Evolutionary conservation across 768 basidiomycete genomes (phyloP), one percentile per base, ranked within the genome.

Genomic region (Trametes maxima): DNA sequence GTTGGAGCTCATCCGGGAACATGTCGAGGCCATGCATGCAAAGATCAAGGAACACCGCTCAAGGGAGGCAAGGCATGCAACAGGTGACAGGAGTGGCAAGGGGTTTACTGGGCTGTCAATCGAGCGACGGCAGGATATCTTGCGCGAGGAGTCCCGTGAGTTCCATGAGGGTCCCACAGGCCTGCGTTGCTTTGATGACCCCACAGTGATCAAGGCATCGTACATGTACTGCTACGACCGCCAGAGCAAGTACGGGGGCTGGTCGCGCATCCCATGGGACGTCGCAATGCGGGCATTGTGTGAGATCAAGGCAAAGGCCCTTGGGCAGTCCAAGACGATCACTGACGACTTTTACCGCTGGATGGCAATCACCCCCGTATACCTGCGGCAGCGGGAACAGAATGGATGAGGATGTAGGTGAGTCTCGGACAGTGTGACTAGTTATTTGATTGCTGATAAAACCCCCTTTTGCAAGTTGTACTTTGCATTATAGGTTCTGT

Each of bases 261-360:
- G 76, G 71, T 69, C 74, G 5, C 73, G 78, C 16, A 84, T 84
- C 65, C 81, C 85, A 0, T 86, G 78, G 75, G 77, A 85, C 66
- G 77, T 87, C 35, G 82, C 84, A 1, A 79, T 82, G 73, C 74
- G 84, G 5, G 79, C 80, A 53, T 73, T 88, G 16, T 76, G 82
- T 52, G 65, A 66, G 39, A 85, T 88, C 70, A 86, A 87, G 70
- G 78, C 80, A 10, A 70, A 70, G 21, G 79, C 81, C 1, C 14
- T 62, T 11, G 80, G 80, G 5, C 60, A 68, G 0, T 71, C 69
- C 43, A 83, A 82, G 68, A 76, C 78, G 0, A 68, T 82, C 3
- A 72, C 72, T 6, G 69, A 70, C 1, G 68, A 69, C 0, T 83
- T 85, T 57, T 85, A 86, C 60, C 77, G 80, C 14, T 24, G 53